phyloP scores from a whole-genome alignment of 2,329 filamentous ascomycete species.

The Pestalotiopsis fici region DNA sequence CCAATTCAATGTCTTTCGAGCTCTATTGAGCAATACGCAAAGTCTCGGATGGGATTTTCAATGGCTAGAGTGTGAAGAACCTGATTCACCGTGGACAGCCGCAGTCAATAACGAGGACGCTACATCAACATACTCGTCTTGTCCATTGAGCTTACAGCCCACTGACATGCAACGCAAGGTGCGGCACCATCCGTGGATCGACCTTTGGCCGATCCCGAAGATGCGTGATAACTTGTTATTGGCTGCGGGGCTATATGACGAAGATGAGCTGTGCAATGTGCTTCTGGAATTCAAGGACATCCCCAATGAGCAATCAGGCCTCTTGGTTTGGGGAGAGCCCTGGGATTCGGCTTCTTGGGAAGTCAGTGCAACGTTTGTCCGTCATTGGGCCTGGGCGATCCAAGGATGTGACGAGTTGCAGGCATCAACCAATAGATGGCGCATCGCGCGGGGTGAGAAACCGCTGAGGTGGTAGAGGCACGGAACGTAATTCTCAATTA shows the following conservation, averaged over 20 bases:
- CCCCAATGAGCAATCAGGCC: constrained; percentile 1
- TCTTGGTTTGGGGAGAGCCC: constrained; percentile 12
- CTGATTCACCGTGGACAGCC: neutral
- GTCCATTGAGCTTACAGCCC: constrained; percentile 3
- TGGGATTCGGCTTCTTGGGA: constrained; percentile 46
- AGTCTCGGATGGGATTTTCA: constrained; percentile 6
- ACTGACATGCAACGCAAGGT: constrained; percentile 7
- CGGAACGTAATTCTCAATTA: too few species aligned
- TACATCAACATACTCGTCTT: neutral
- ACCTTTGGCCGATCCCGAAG: constrained; percentile 11
- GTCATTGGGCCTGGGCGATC: constrained; percentile 44
- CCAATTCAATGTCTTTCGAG: constrained; percentile 11
- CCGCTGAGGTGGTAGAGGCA: neutral
- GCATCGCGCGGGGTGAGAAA: constrained; percentile 2
- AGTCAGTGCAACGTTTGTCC: constrained; percentile 41
- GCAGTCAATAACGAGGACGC: too few species aligned
- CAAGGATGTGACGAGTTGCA: constrained; percentile 37
- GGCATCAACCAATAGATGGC: constrained; percentile 37
- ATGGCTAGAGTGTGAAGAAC: constrained; percentile 7
- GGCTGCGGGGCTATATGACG: neutral
- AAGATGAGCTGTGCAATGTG: constrained; percentile 10
- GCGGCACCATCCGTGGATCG: constrained; percentile 12
- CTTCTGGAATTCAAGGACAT: constrained; percentile 6
- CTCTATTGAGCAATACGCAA: constrained; percentile 6
- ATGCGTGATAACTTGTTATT: constrained; percentile 12